Evolutionary conservation across 169 alveolate genomes (phyloP), one percentile per base, ranked within the genome.

Genomic region (Theileria annulata): DNA sequence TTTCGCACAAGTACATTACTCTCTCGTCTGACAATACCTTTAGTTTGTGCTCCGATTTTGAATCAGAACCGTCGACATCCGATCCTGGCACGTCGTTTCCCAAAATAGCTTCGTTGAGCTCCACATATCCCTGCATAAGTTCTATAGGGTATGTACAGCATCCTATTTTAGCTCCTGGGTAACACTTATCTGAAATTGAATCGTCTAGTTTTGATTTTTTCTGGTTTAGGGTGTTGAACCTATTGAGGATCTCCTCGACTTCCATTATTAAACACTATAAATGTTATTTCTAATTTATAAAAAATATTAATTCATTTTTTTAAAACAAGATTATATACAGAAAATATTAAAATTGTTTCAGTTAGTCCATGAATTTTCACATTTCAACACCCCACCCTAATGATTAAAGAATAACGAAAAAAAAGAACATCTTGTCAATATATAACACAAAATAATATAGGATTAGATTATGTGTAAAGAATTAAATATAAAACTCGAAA

Each of bases 81-180:
- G 47, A 21, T 1, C 10, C 12, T 37, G 62, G 60, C 33, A 25
- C 8, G 2, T 30, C 27, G 2, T 62, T 42, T 2, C 88, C 88
- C 31, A 81, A 54, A 25, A 81, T 81, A 31, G 8, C 23, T 28
- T 81, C 88, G 42, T 81, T 81, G 19, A 81, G 72, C n/a, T 47
- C 75, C 56, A 81, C 79, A 66, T 81, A 81, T 15, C 49, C 79
- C 28, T 9, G 66, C 49, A 74, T 64, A 17, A 81, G 37, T 19
- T 75, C 88, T 35, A 64, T 83, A 23, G 83, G 79, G 28, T 81
- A 81, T 31, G 88, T 72, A 58, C 88, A 81, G 28, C 88, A 81
- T n/a, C 88, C 88, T 42, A 81, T 75, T 3, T 60, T 31, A 10
- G 88, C 88, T n/a, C 88, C 88, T 27, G 88, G 88, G 4, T 28